Base-by-base conservation (phyloP, 169 alveolate genomes). In the Plasmodium cynomolgi region DNA sequence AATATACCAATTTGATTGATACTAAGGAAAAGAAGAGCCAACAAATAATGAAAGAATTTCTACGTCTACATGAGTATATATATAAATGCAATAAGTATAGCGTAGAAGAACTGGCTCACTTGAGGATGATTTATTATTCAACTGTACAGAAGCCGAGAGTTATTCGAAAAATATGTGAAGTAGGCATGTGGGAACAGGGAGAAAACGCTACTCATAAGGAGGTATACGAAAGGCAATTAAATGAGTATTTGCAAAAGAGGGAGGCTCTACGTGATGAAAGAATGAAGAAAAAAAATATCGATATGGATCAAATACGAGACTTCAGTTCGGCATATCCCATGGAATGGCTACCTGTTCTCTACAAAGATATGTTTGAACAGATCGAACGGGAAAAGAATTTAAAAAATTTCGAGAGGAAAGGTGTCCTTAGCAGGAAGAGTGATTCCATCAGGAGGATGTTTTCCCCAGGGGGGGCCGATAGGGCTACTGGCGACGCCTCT, bases 261-360 rank as follows among this genome's bases (percentile, higher is more conserved):
- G 91, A 94, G 17, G 84, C 58, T 81, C 71, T 81, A 88, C 81
- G 93, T 26, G 96, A 94, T 82, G 97, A 95, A 58, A 93, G 90
- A 41, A 93, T 95, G 97, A 83, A 84, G 82, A 68, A 84, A 41
- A 92, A 95, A 44, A 96, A 96, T 50, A 73, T 96, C 13, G 95
- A 96, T 74, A 95, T 96, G 93, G 97, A 96, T 71, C 83, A 95
- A 77, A 93, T 96, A n/a, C 74, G 96, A 39, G 97, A 96, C 88
- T 96, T 96, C 74, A 94, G 96, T 34, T 93, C 96, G 50, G 96
- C 95, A 1, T 96, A 96, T 79, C 95, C 97, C 9, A 71, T 85
- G 93, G 97, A 96, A 91, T 96, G 97, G 97, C 37, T 96, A 5
- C 97, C 97, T 17, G 92, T 94, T 9, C 86, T 96, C n/a, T 94